A percentile compares a stretch with the other conserved stretches of the same genome.
These are phyloP conservation scores for Cyberlindnera samutprakarnensis DNA, from an alignment of 805 yeast species.

Conservation along the genomic window DNA sequence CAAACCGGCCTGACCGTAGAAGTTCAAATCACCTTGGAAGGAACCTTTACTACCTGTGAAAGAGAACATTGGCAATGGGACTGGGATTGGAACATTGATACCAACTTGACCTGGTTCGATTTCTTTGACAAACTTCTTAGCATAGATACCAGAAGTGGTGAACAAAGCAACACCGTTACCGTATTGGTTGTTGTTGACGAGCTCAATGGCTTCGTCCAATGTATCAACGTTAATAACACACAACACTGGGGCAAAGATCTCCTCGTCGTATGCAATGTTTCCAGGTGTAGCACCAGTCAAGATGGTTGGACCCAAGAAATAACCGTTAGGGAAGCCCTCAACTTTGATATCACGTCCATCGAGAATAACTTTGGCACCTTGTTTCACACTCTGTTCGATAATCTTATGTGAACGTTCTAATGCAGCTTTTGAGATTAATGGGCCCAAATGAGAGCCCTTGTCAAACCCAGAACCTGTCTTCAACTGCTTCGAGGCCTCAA, in stretches of 20 bases:
- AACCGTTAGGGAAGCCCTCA: constrained; percentile 48
- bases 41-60: constrained; percentile 73
- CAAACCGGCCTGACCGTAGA: constrained; percentile 72
- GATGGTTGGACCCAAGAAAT: constrained; percentile 69
- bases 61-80: constrained; percentile 74
- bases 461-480: constrained; percentile 61
- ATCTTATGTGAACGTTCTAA: constrained; percentile 45
- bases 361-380: constrained; percentile 52
- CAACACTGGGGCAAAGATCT: constrained; percentile 71
- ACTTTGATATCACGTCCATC: constrained; percentile 54
- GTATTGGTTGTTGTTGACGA: constrained; percentile 54
- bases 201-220: constrained; percentile 61
- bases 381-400: constrained; percentile 42
- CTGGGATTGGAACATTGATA: constrained; percentile 73
- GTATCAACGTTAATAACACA: constrained; percentile 55
- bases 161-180: constrained; percentile 71
- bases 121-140: constrained; percentile 60
- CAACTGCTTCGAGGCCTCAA: constrained; percentile 48
- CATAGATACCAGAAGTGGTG: constrained; percentile 63
- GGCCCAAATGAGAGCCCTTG: constrained; percentile 56
- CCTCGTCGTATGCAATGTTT: constrained; percentile 62
- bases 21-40: constrained; percentile 72
- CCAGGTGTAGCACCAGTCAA: constrained; percentile 55
- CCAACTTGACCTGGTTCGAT: constrained; percentile 76
- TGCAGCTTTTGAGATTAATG: constrained; percentile 55